phyloP scores from a whole-genome alignment of 2,329 filamentous ascomycete genomes.

The Exophiala viscosa region DNA sequence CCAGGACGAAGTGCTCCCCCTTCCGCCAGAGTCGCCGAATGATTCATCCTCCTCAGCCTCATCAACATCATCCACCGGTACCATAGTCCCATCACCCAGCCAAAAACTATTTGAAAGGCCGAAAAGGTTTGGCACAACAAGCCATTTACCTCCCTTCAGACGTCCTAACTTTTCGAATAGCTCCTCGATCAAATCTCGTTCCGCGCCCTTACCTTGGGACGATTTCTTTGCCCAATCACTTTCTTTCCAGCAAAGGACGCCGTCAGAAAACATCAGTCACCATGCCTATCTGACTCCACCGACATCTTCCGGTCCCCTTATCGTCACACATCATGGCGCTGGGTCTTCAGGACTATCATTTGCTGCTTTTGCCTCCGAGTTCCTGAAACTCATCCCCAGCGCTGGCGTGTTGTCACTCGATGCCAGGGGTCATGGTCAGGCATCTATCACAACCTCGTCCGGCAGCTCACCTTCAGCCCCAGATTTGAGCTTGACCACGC shows the following conservation, averaged over 20 bases:
- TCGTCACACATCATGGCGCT: conserved; percentile 92
- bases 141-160: conserved; percentile 22
- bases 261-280: conserved; percentile 55
- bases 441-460: conserved; percentile 33
- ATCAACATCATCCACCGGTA: conserved; percentile 88
- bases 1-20: conserved; percentile 33
- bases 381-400: conserved; percentile 70
- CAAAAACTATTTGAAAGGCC: conserved; percentile 70
- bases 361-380: conserved; percentile 72
- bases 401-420: conserved; percentile 83
- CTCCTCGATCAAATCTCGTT: conserved; percentile 34
- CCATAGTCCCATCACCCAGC: conserved; percentile 75
- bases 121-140: conserved; percentile 54
- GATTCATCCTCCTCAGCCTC: conserved; percentile 79
- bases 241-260: conserved; percentile 52
- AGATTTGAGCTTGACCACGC: conserved; percentile 68
- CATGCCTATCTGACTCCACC: conserved; percentile 89
- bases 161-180: conserved; percentile 1
- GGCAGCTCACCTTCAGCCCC: conserved; percentile 30
- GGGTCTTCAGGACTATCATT: conserved; percentile 93
- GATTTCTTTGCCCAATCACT: conserved; percentile 88
- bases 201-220: conserved; percentile 75
- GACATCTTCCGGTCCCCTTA: conserved; percentile 65
- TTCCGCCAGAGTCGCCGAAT: conserved; percentile 38
- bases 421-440: conserved; percentile 80